These are phyloP conservation scores for Trametes cingulata DNA, from an alignment of 768 basidiomycete genomes.

Conservation along the genomic window DNA sequence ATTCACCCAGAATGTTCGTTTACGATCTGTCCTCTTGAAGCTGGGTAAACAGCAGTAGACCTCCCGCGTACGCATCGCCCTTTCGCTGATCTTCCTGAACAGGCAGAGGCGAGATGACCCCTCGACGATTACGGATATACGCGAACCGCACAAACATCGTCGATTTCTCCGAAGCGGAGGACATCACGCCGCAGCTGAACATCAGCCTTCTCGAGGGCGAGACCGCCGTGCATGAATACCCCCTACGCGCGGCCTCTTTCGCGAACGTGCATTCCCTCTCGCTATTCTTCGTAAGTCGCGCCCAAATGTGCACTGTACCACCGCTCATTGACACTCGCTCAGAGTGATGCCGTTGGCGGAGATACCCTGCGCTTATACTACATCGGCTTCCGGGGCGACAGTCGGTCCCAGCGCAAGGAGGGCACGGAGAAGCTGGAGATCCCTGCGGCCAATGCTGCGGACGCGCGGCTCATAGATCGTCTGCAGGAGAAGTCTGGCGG, in stretches of 20 bases:
- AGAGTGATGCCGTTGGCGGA: constrained; percentile 71
- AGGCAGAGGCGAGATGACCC: constrained; percentile 80
- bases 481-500: constrained; percentile 56
- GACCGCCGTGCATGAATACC: constrained; percentile 70
- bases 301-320: not conserved
- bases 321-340: not conserved
- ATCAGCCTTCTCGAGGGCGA: constrained; percentile 74
- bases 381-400: constrained; percentile 82
- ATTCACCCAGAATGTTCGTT: constrained; percentile 74
- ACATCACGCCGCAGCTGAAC: constrained; percentile 66
- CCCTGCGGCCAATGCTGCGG: constrained; percentile 78
- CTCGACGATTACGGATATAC: constrained; percentile 73
- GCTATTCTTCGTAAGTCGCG: constrained; percentile 71
- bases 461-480: constrained; percentile 65
- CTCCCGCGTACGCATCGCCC: constrained; percentile 5
- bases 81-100: constrained; percentile 11
- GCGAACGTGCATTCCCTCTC: constrained; percentile 72
- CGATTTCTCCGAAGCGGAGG: constrained; percentile 76
- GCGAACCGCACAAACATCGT: constrained; percentile 74
- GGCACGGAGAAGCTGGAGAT: constrained; percentile 67
- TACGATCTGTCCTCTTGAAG: constrained; percentile 75
- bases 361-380: constrained; percentile 72
- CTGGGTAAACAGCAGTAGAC: constrained; percentile 52
- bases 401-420: constrained; percentile 53
- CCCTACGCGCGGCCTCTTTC: constrained; percentile 73